Evolutionary conservation across 202 grass and related monocot species (phyloP), one percentile per base, ranked within the genome.

Genomic region (Alloteropsis angusta): DNA sequence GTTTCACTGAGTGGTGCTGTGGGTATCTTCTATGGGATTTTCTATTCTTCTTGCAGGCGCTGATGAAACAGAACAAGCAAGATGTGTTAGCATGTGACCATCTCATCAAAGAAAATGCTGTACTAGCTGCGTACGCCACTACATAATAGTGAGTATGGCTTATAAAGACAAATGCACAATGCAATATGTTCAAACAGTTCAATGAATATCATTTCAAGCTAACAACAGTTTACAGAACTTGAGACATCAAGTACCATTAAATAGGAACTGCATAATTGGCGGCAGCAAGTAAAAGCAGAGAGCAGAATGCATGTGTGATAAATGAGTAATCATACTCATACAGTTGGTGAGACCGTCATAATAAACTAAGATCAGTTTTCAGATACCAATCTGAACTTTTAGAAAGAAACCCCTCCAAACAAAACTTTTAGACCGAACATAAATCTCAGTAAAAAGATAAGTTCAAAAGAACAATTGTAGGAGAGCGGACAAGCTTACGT

Each of bases 1-100:
- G 22, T 52, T 74, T 74, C 25, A 66, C 34, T 10, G 14, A 36
- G 32, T 60, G 22, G 2, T 11, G 41, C 17, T 74, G 52, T 60
- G 39, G 22, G 32, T 60, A 18, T 60, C 5, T 49, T 49, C 17
- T 39, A 75, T 52, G 2, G 35, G 3, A 36, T 6, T 6, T 36
- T 36, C 17, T 39, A 75, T 52, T 52, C 22, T 50, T 52, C 60
- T 68, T 43, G 17, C 35, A 75, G 26, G 15, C 5, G 80, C 86
- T 84, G 81, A 36, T 21, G 49, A 53, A 21, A 53, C 18, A 55
- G 11, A 79, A 68, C 39, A 59, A 79, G 60, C 30, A 28, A 68
- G 53, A 56, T n/a, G 21, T 55, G 58, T 86, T 37, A 59, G n/a
- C 61, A 78, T 50, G 26, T n/a, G 49, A 23, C 4, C 37, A 11